These are phyloP conservation scores for Lipomyces sp. DNA, from an alignment of 805 yeast genomes.

Conservation along the genomic window DNA sequence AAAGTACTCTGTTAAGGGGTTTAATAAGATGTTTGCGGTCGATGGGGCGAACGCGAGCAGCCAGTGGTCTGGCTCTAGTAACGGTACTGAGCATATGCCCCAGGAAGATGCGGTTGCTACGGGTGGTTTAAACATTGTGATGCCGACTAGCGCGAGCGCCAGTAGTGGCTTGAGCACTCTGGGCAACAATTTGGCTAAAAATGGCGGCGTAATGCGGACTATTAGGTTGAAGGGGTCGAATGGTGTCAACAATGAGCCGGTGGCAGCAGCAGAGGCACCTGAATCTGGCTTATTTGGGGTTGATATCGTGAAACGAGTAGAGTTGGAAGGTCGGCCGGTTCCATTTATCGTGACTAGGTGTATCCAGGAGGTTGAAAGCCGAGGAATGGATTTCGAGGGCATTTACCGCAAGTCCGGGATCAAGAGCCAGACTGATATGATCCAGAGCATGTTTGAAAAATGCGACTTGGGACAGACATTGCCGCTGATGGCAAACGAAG, in stretches of 20 bases:
- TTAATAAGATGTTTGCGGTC: constrained; percentile 44
- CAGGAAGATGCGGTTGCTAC: neutral
- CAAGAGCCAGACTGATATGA: constrained; percentile 62
- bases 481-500: constrained; percentile 1
- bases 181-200: constrained; percentile 14
- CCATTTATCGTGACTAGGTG: constrained; percentile 78
- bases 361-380: constrained; percentile 71
- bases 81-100: neutral
- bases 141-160: constrained; percentile 37
- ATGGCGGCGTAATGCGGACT: constrained; percentile 23
- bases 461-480: constrained; percentile 14
- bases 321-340: constrained; percentile 61
- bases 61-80: neutral
- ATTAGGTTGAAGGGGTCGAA: constrained; percentile 11
- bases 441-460: constrained; percentile 49
- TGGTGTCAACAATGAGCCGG: neutral
- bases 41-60: constrained; percentile 23
- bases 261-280: neutral
- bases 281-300: constrained; percentile 45
- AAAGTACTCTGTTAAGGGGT: constrained; percentile 43
- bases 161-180: constrained; percentile 35
- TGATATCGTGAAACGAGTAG: constrained; percentile 66
- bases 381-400: constrained; percentile 83
- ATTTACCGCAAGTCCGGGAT: constrained; percentile 90
- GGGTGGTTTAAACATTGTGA: constrained; percentile 20